Conservation (phyloP, 371 early-diverging fungal genomes). For the Mortierella sp. region DNA sequence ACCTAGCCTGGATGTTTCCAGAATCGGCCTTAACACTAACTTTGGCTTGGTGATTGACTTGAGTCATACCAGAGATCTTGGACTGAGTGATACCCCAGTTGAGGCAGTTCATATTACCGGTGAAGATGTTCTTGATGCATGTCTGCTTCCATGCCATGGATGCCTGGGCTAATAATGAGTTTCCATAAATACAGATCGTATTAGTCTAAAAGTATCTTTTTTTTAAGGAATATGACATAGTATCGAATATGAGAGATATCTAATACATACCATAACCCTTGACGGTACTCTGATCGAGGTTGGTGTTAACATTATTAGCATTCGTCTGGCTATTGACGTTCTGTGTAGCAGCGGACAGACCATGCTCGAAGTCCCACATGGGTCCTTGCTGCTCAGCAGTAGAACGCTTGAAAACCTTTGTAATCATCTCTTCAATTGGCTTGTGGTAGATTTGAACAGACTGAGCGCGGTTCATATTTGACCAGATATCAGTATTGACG, state of each 20-base stretch:
- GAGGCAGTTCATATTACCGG: slow-evolving; percentile 27
- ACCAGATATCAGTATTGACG: slow-evolving; percentile 33
- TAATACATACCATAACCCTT: slow-evolving; percentile 38
- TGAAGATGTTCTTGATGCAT: slow-evolving; percentile 40
- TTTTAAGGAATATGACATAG: not conserved
- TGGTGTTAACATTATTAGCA: slow-evolving; percentile 25
- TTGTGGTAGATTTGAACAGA: slow-evolving; percentile 26
- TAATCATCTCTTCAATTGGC: slow-evolving; percentile 18
- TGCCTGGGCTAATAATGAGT: slow-evolving; percentile 27
- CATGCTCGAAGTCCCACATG: slow-evolving; percentile 40
- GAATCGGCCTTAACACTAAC: slow-evolving; percentile 17
- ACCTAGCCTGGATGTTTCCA: not conserved
- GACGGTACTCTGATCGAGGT: slow-evolving; percentile 22
- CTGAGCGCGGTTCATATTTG: slow-evolving; percentile 39
- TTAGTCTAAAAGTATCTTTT: not conserved
- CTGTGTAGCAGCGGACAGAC: slow-evolving; percentile 18
- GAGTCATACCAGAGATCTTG: slow-evolving; percentile 38
- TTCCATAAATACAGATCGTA: too few relatives aligned
- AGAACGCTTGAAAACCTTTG: slow-evolving; percentile 16
- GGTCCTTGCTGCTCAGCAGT: slow-evolving; percentile 30
- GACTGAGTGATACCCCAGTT: slow-evolving; percentile 36
- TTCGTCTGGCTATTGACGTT: not conserved
- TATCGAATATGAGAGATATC: not conserved
- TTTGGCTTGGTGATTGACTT: slow-evolving; percentile 27
- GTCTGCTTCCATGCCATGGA: slow-evolving; percentile 38